Percentiles rank a stretch among this genome's conserved stretches.
phyloP scores from a whole-genome alignment of 768 basidiomycete species.

The Lepiota venenata region DNA sequence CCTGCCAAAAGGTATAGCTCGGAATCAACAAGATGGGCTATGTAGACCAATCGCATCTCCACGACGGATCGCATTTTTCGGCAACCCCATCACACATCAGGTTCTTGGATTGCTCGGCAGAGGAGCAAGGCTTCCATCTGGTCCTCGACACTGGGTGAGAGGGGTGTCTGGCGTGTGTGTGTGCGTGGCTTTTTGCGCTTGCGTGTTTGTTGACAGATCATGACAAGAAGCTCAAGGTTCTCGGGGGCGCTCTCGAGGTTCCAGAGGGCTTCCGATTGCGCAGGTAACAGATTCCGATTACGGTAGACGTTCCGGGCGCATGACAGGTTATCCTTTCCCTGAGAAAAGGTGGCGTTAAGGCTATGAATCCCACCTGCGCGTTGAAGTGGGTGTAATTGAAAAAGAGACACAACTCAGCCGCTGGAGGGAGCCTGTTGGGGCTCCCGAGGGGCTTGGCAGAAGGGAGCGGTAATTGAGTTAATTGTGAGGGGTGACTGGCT shows the following conservation, averaged over 20 bases:
- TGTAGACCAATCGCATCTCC: not conserved
- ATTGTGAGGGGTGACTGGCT: not conserved
- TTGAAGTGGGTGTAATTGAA: too few relatives aligned
- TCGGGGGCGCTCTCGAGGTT: not conserved
- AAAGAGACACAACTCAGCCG: too few relatives aligned
- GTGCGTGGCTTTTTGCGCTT: not conserved
- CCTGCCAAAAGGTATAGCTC: not conserved
- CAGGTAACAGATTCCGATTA: conserved; percentile 3
- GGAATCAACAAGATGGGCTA: not conserved
- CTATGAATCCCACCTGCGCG: not conserved
- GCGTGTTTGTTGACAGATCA: conserved; percentile 5
- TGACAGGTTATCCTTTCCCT: not conserved
- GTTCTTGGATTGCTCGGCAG: too few relatives aligned
- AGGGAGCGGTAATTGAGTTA: not conserved
- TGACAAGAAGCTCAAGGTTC: conserved; percentile 3
- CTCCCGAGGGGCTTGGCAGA: too few relatives aligned
- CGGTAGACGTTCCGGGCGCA: conserved; percentile 1
- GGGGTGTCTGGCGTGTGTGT: not conserved
- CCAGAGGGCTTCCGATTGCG: not conserved
- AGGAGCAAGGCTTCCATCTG: too few relatives aligned
- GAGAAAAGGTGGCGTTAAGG: conserved; percentile 5
- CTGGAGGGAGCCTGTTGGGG: too few relatives aligned
- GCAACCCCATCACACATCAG: too few relatives aligned
- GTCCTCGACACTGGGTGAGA: not conserved
- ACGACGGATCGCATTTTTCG: not conserved